Conservation (phyloP, 2,329 filamentous ascomycete species). For the Penicillium concentricum region DNA sequence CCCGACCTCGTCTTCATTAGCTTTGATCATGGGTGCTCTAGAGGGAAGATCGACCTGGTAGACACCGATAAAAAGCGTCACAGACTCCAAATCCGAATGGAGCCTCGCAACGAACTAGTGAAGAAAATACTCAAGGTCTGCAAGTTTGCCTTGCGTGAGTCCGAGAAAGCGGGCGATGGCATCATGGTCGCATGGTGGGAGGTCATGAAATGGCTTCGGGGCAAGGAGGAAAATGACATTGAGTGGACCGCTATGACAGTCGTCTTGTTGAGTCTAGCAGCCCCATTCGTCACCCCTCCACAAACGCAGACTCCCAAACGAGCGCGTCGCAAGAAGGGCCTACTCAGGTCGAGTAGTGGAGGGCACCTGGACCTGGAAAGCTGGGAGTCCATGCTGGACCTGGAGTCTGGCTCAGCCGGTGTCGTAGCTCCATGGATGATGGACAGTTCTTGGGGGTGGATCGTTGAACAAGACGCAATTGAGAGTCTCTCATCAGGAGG, state of each 20-base stretch:
- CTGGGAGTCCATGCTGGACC: conserved; percentile 51
- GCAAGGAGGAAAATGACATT: conserved; percentile 50
- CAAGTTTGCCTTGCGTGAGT: conserved; percentile 61
- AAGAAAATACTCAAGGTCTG: conserved; percentile 61
- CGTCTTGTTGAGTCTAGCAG: conserved; percentile 62
- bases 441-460: conserved; percentile 69
- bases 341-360: conserved; percentile 53
- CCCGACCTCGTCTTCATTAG: conserved; percentile 47
- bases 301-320: conserved; percentile 33
- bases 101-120: conserved; percentile 64
- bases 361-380: conserved; percentile 44
- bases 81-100: conserved; percentile 65
- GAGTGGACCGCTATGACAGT: conserved; percentile 72
- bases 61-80: conserved; percentile 64
- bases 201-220: conserved; percentile 65
- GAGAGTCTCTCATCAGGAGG: conserved; percentile 16
- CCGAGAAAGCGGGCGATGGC: conserved; percentile 56
- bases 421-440: conserved; percentile 52
- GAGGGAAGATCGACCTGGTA: conserved; percentile 64
- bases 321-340: conserved; percentile 42
- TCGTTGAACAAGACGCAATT: conserved; percentile 57
- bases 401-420: conserved; percentile 44
- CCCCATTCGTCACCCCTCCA: conserved; percentile 54
- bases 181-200: conserved; percentile 73
- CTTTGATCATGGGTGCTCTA: conserved; percentile 58